Evolutionary conservation across 257 asterid species (phyloP).

Genomic region (Prunella vulgaris): DNA sequence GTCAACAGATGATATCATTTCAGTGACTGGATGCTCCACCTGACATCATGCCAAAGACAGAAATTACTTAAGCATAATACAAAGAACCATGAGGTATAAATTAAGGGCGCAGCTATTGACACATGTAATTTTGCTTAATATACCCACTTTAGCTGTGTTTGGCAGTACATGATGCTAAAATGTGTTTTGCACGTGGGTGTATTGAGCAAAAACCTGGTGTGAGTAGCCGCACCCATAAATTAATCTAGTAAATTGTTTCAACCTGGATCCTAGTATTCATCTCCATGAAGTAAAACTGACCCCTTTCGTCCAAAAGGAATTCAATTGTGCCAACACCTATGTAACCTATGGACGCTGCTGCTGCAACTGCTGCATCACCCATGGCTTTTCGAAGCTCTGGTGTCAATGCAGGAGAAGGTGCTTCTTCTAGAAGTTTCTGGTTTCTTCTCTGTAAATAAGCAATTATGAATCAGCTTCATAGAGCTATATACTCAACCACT

Average conservation of each 20-base stretch:
- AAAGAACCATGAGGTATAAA: neutral
- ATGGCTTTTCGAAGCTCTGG: slow-evolving; percentile 90
- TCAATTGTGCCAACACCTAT: slow-evolving; percentile 94
- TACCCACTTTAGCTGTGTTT: too few relatives aligned
- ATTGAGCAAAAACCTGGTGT: too few relatives aligned
- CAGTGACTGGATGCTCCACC: slow-evolving; percentile 99
- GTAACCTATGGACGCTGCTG: slow-evolving; percentile 98
- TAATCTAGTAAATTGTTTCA: slow-evolving; percentile 21
- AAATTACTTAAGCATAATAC: neutral
- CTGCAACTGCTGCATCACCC: slow-evolving; percentile 99
- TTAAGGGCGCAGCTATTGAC: neutral
- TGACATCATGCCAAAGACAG: slow-evolving; percentile 24
- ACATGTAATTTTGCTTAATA: too few relatives aligned
- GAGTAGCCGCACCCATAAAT: neutral
- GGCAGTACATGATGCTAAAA: too few relatives aligned
- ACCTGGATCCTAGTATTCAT: slow-evolving; percentile 99
- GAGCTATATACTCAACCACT: too few relatives aligned
- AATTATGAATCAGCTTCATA: neutral
- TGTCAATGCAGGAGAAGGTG: slow-evolving; percentile 97
- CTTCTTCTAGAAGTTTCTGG: slow-evolving; percentile 97
- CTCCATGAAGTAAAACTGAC: slow-evolving; percentile 97
- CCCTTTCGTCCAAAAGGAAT: slow-evolving; percentile 97
- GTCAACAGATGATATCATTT: slow-evolving; percentile 98
- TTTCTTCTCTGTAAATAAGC: slow-evolving; percentile 70
- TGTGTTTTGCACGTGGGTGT: too few relatives aligned